Evolutionary conservation across 2,329 filamentous ascomycete genomes (phyloP).

Genomic region (Tolypocladium cylindrosporum): DNA sequence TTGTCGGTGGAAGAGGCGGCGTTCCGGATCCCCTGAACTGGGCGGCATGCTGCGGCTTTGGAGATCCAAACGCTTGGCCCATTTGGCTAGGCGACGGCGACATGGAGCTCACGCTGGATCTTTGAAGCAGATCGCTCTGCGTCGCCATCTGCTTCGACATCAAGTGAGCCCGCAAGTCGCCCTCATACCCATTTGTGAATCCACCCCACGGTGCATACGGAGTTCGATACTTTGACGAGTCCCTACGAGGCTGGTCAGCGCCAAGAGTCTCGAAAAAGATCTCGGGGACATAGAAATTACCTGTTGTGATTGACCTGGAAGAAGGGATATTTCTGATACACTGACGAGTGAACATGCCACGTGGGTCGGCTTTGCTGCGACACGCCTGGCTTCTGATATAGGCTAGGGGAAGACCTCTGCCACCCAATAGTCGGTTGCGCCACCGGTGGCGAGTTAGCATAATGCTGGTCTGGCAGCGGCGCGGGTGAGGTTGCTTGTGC

Average conservation of each 20-base stretch:
- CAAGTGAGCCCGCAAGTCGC: constrained; percentile 35
- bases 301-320: constrained; percentile 52
- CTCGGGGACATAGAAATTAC: constrained; percentile 20
- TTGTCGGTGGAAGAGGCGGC: neutral
- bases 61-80: neutral
- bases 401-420: constrained; percentile 3
- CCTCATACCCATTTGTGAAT: constrained; percentile 53
- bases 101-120: constrained; percentile 9
- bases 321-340: constrained; percentile 45
- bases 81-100: neutral
- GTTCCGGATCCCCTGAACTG: neutral
- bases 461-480: neutral
- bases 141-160: constrained; percentile 26
- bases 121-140: constrained; percentile 16
- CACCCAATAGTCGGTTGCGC: neutral
- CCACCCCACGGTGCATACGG: constrained; percentile 48
- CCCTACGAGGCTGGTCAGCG: constrained; percentile 25
- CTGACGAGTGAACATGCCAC: constrained; percentile 27
- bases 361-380: constrained; percentile 16
- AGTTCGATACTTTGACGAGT: constrained; percentile 46
- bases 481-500: constrained; percentile 3
- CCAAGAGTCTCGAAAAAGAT: neutral
- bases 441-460: neutral
- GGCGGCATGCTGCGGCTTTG: neutral
- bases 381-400: neutral